Evolutionary conservation across 208 protist species (phyloP).

Genomic region (Acanthamoeba castellanii): DNA sequence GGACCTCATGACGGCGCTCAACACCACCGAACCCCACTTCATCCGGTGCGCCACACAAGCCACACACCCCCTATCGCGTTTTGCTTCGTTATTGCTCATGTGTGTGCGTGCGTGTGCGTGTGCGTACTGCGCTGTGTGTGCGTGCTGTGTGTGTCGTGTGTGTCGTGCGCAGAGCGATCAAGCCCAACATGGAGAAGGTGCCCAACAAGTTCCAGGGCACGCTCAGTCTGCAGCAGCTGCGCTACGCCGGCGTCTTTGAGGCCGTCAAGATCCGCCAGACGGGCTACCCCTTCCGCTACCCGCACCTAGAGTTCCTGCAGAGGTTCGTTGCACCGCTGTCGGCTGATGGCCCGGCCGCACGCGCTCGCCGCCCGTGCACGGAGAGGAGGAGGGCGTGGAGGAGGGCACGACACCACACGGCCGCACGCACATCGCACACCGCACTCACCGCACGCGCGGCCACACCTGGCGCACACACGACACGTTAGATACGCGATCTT

Average conservation of each 20-base stretch:
- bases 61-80: background rate
- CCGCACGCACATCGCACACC: background rate
- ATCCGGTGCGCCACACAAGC: too few species aligned
- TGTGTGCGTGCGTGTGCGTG: background rate
- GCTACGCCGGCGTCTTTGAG: conserved; percentile 71
- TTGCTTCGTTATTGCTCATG: background rate
- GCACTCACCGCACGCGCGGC: background rate
- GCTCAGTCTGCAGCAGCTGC: conserved; percentile 54
- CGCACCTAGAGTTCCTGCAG: conserved; percentile 49
- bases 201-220: conserved; percentile 28
- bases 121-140: background rate
- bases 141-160: background rate
- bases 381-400: too few species aligned
- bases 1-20: conserved; percentile 50
- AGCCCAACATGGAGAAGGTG: conserved; percentile 62
- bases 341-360: too few species aligned
- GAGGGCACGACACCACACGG: background rate
- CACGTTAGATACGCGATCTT: conserved; percentile 6
- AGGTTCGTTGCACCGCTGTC: background rate
- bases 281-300: conserved; percentile 74
- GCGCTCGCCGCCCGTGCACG: too few species aligned
- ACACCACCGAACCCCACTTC: conserved; percentile 71
- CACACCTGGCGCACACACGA: background rate
- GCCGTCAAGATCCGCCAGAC: conserved; percentile 73
- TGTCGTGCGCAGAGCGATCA: conserved; percentile 15